Conservation (phyloP, 2,329 filamentous ascomycete species). For the Magnaporthiopsis incrustans region DNA sequence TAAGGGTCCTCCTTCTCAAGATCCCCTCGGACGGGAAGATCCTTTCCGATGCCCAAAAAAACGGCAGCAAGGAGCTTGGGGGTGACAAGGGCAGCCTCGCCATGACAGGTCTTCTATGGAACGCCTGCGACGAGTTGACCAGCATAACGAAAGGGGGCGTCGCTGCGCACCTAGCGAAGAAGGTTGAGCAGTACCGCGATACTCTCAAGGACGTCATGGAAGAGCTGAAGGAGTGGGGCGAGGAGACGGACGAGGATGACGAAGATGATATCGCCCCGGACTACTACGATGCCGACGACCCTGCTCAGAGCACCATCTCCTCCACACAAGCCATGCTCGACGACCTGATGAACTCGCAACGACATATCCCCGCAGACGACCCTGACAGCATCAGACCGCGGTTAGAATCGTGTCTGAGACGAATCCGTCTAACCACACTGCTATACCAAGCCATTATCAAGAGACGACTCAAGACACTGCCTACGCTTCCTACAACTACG, state of each 20-base stretch:
- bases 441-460: constrained; percentile 65
- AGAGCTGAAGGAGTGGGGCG: constrained; percentile 83
- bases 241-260: constrained; percentile 58
- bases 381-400: constrained; percentile 56
- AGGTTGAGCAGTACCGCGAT: constrained; percentile 66
- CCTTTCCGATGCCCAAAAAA: constrained; percentile 37
- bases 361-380: constrained; percentile 56
- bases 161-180: constrained; percentile 59
- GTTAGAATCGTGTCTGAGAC: constrained; percentile 55
- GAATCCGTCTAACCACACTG: constrained; percentile 57
- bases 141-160: constrained; percentile 59
- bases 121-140: constrained; percentile 67
- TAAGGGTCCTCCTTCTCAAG: constrained; percentile 50
- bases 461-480: constrained; percentile 55
- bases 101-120: constrained; percentile 74
- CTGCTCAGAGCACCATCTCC: constrained; percentile 24
- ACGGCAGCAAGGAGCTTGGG: constrained; percentile 25
- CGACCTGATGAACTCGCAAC: constrained; percentile 55
- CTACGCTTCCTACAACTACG: constrained; percentile 27
- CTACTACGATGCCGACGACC: constrained; percentile 27
- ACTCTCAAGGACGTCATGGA: constrained; percentile 74
- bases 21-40: constrained; percentile 53
- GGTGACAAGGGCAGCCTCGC: constrained; percentile 46
- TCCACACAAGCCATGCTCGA: constrained; percentile 54
- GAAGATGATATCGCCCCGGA: constrained; percentile 38